Evolutionary conservation across 2,329 filamentous ascomycete species (phyloP).

Genomic region (Pseudocercospora pini-densiflorae): DNA sequence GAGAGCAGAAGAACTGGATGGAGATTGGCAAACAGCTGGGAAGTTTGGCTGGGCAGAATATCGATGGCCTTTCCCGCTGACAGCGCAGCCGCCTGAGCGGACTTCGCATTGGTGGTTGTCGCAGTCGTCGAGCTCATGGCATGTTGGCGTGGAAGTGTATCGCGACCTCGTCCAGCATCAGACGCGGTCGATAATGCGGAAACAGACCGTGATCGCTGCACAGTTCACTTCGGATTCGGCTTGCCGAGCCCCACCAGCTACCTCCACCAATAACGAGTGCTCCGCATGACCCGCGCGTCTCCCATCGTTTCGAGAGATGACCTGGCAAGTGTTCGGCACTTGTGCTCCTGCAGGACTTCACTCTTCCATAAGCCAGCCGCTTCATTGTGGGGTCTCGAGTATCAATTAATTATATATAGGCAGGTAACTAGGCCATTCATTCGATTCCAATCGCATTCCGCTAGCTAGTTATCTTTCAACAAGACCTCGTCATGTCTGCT

Average conservation of each 20-base stretch:
- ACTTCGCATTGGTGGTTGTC: conserved; percentile 19
- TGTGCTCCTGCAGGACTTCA: background rate
- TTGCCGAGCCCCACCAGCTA: background rate
- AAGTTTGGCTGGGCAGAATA: conserved; percentile 34
- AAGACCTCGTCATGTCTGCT: conserved; percentile 6
- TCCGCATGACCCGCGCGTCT: background rate
- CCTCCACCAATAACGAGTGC: background rate
- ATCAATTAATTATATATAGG: background rate
- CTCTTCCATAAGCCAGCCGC: background rate
- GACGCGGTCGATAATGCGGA: background rate
- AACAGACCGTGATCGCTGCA: background rate
- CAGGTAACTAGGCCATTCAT: background rate
- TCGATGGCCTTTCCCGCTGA: conserved; percentile 35
- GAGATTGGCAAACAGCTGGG: conserved; percentile 60
- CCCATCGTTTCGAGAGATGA: background rate
- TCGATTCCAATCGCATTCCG: background rate
- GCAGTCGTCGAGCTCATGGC: conserved; percentile 24
- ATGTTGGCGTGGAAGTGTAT: conserved; percentile 4
- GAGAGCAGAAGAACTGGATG: conserved; percentile 71
- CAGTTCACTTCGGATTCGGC: conserved; percentile 1
- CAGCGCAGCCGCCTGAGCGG: conserved; percentile 15
- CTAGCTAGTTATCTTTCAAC: conserved; percentile 3
- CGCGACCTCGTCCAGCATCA: background rate
- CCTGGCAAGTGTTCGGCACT: conserved; percentile 4
- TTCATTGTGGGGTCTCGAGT: background rate